Evolutionary conservation across 1,284 basidiomycete genomes (phyloP).

Genomic region (Fomitopsis betulina): DNA sequence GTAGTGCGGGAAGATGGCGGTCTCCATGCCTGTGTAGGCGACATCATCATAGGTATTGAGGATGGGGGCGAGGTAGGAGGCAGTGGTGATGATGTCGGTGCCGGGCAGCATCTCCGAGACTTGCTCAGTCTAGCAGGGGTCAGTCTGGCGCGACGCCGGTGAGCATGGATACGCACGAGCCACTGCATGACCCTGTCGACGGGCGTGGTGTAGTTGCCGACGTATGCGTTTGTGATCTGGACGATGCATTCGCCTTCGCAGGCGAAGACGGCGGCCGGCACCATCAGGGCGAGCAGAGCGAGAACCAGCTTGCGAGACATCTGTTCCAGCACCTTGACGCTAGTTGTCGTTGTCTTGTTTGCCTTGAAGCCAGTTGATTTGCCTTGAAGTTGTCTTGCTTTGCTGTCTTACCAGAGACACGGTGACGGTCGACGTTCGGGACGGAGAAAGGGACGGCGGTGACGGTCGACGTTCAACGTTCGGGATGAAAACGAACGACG

Average conservation of each 20-base stretch:
- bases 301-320: constrained; percentile 19
- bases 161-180: constrained; percentile 32
- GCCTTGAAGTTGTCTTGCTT: not conserved
- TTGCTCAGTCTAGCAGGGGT: constrained; percentile 31
- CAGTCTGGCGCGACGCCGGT: not conserved
- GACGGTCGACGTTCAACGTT: not conserved
- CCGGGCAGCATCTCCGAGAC: constrained; percentile 31
- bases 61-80: constrained; percentile 43
- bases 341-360: too few species aligned
- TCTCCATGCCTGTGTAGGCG: constrained; percentile 41
- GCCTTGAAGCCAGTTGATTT: not conserved
- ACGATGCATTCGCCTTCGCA: constrained; percentile 70
- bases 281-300: constrained; percentile 14
- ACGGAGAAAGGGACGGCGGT: too few species aligned
- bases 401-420: not conserved
- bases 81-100: constrained; percentile 26
- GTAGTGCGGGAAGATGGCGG: constrained; percentile 54
- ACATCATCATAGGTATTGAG: constrained; percentile 38
- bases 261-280: constrained; percentile 38
- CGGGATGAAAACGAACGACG: not conserved
- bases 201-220: constrained; percentile 43
- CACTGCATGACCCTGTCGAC: constrained; percentile 31
- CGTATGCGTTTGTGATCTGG: constrained; percentile 49
- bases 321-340: not conserved
- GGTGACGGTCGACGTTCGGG: not conserved